Evolutionary conservation across 306 rosid genomes (phyloP).

Genomic region (Acacia crassicarpa): DNA sequence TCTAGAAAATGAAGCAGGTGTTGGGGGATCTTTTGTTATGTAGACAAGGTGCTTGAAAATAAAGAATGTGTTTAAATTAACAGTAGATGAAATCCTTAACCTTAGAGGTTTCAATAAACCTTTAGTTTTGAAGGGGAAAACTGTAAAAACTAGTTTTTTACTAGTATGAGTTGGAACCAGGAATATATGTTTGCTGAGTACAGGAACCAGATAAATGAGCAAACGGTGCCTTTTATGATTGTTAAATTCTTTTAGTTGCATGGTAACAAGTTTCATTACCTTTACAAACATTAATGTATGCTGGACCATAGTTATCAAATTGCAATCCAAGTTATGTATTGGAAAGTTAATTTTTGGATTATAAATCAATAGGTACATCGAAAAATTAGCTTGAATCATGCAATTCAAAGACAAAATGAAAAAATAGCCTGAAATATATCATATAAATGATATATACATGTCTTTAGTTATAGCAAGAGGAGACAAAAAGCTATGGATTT

Average conservation of each 20-base stretch:
- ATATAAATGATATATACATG: neutral
- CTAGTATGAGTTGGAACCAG: neutral
- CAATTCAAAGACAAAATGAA: neutral
- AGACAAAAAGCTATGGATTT: neutral
- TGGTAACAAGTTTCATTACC: neutral
- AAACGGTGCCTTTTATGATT: neutral
- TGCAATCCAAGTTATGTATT: neutral
- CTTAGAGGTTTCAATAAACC: neutral
- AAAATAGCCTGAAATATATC: neutral
- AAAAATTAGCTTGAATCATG: neutral
- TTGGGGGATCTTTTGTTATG: neutral
- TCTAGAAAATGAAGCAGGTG: neutral
- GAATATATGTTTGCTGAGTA: neutral
- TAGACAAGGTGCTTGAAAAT: neutral
- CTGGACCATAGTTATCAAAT: neutral
- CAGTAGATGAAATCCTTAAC: neutral
- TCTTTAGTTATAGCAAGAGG: neutral
- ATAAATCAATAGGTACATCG: neutral
- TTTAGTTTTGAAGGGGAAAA: neutral
- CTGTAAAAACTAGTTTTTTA: neutral
- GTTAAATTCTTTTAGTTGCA: neutral
- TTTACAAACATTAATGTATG: neutral
- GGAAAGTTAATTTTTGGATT: neutral
- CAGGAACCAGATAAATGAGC: neutral
- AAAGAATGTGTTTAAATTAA: neutral